These are phyloP conservation scores for Pachyrhizus erosus DNA, from an alignment of 306 rosid species.

Conservation along the genomic window DNA sequence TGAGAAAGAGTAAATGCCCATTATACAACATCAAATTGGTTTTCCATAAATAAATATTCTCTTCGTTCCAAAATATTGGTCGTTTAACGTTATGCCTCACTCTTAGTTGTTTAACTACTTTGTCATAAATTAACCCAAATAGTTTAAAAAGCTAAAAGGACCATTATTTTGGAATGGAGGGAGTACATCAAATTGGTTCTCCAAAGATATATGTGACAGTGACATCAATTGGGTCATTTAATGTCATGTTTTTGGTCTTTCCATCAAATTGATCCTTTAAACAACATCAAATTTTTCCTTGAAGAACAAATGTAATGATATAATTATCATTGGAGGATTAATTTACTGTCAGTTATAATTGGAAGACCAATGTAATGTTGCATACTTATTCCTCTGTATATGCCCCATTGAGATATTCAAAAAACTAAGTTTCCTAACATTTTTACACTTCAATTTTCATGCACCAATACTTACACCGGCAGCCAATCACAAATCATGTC, in stretches of 20 bases:
- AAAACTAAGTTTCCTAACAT: neutral
- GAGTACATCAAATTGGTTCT: conserved; percentile 21
- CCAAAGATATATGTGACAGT: neutral
- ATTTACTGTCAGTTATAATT: neutral
- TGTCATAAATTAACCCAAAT: too few species aligned
- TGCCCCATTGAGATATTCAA: neutral
- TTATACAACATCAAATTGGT: neutral
- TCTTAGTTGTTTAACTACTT: too few species aligned
- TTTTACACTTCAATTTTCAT: neutral
- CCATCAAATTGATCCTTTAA: neutral
- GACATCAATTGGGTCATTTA: neutral
- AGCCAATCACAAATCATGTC: neutral
- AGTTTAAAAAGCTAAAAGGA: too few species aligned
- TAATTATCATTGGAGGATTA: conserved; percentile 9
- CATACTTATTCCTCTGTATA: neutral
- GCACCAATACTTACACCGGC: neutral
- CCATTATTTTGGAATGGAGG: too few species aligned
- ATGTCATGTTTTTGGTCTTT: neutral
- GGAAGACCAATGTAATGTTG: neutral
- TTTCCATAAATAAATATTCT: conserved; percentile 15
- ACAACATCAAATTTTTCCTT: conserved; percentile 22
- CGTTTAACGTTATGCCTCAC: too few species aligned
- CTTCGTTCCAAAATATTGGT: too few species aligned
- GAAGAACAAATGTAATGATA: neutral
- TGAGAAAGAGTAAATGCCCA: too few species aligned